Percentiles rank a stretch among this genome's conserved stretches.
Conservation (phyloP, 768 basidiomycete genomes). For the Podaxis sp. region DNA sequence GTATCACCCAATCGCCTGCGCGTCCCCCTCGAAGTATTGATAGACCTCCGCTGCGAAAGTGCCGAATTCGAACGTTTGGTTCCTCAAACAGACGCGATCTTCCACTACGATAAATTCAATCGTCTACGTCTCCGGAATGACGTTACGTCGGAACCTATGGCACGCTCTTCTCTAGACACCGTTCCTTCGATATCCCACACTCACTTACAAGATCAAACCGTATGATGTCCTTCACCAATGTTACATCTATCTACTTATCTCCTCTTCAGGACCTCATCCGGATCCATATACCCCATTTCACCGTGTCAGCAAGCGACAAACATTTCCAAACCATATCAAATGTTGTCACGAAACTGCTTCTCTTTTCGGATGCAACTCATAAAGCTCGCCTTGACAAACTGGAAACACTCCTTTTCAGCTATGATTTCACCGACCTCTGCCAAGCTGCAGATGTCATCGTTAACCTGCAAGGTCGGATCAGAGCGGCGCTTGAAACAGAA, state of each 20-base stretch:
- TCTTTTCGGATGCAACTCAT: constrained; percentile 87
- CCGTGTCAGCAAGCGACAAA: constrained; percentile 76
- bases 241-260: background rate
- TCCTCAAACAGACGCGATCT: constrained; percentile 78
- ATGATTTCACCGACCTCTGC: constrained; percentile 77
- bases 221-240: constrained; percentile 13
- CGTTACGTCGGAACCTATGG: constrained; percentile 46
- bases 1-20: constrained; percentile 41
- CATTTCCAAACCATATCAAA: constrained; percentile 85
- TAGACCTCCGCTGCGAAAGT: constrained; percentile 81
- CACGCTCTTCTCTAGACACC: constrained; percentile 33
- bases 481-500: constrained; percentile 55
- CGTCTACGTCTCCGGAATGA: constrained; percentile 77
- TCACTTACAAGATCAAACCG: constrained; percentile 32
- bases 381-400: constrained; percentile 73
- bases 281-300: constrained; percentile 80
- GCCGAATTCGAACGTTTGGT: constrained; percentile 85
- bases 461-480: constrained; percentile 68
- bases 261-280: constrained; percentile 68
- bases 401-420: constrained; percentile 79
- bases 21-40: constrained; percentile 87
- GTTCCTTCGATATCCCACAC: constrained; percentile 17
- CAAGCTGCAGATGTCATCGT: constrained; percentile 70
- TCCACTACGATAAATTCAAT: constrained; percentile 95
- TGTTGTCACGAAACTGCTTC: constrained; percentile 79